A percentile compares a stretch with the other conserved stretches of the same genome.
Conservation (phyloP, 345 rosid genomes). For the Cardiospermum halicacabum region DNA sequence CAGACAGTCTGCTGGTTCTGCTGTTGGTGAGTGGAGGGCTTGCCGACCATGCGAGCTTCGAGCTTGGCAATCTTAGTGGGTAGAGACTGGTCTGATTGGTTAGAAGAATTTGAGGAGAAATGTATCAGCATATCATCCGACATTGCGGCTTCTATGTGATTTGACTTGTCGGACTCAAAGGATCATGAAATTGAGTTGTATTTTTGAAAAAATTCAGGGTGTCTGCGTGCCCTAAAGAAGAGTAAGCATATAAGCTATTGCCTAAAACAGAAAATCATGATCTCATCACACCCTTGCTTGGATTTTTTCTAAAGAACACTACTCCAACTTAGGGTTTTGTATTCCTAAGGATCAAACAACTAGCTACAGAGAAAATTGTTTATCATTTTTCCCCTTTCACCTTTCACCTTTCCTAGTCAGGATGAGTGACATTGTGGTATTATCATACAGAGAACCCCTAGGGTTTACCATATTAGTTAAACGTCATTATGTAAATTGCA, state of each 20-base stretch:
- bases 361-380: too few species aligned
- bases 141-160: constrained; percentile 33
- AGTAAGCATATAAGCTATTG: not conserved
- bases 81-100: constrained; percentile 90
- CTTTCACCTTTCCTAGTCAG: too few species aligned
- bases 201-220: not conserved
- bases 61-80: constrained; percentile 98
- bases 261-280: not conserved
- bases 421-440: too few species aligned
- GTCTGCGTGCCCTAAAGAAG: not conserved
- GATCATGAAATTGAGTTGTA: not conserved
- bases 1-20: constrained; percentile 42
- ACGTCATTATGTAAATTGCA: too few species aligned
- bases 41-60: constrained; percentile 98
- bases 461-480: too few species aligned
- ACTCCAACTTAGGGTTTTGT: too few species aligned
- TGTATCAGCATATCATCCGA: constrained; percentile 90
- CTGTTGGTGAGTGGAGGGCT: constrained; percentile 42
- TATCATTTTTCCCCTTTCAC: too few species aligned
- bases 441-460: too few species aligned
- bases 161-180: not conserved
- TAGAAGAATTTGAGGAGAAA: constrained; percentile 93
- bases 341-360: too few species aligned
- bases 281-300: not conserved
- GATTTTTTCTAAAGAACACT: not conserved